phyloP scores from a whole-genome alignment of 768 basidiomycete genomes.

The Holtermanniella nyarrowii region DNA sequence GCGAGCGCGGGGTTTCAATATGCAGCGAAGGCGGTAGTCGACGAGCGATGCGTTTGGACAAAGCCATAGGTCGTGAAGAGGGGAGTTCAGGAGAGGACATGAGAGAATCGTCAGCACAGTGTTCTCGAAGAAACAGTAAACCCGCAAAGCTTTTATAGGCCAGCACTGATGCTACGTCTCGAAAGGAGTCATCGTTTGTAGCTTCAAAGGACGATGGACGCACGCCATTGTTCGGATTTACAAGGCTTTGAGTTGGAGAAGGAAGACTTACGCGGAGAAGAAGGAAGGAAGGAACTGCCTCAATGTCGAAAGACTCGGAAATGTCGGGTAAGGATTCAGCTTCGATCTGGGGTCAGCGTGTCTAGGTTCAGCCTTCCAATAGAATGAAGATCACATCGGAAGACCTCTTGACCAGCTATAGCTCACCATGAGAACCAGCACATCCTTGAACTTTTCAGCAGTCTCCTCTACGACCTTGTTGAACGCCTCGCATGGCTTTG shows the following conservation, averaged over 20 bases:
- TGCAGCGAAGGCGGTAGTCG: too few relatives aligned
- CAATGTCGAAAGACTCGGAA: constrained; percentile 81
- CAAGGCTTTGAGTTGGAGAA: too few relatives aligned
- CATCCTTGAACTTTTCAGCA: constrained; percentile 56
- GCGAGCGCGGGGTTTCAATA: too few relatives aligned
- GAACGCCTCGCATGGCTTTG: constrained; percentile 81
- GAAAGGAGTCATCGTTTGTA: too few relatives aligned
- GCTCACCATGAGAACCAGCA: constrained; percentile 65
- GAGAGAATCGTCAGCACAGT: too few relatives aligned
- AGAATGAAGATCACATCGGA: neutral
- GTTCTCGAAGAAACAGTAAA: too few relatives aligned
- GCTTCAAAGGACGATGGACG: too few relatives aligned
- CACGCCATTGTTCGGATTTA: too few relatives aligned
- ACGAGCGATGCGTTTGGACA: constrained; percentile 6
- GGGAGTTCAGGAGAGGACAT: constrained; percentile 2
- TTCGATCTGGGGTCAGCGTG: constrained; percentile 35
- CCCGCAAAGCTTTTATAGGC: too few relatives aligned
- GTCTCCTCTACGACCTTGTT: constrained; percentile 66
- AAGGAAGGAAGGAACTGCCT: constrained; percentile 75
- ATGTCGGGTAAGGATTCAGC: constrained; percentile 54
- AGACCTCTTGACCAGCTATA: too few relatives aligned
- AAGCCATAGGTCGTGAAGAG: constrained; percentile 1
- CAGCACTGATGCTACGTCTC: too few relatives aligned
- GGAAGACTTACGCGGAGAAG: constrained; percentile 58
- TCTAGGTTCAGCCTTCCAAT: too few relatives aligned